Base-by-base conservation (phyloP, 495 filamentous ascomycete species). In the Glonium stellatum region DNA sequence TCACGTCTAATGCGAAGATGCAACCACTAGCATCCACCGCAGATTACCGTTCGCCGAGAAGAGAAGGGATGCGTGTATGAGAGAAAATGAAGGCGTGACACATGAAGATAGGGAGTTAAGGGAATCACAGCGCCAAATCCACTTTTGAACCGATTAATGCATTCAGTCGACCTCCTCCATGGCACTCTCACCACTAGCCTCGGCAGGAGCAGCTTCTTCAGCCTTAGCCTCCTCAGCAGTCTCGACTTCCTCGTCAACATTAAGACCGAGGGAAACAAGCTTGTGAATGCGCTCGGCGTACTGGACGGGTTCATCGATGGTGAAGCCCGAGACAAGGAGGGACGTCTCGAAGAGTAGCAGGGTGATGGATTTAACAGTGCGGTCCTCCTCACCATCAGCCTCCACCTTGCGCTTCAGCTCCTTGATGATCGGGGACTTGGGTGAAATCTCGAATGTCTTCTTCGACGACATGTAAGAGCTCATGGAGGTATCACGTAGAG, bases 391-490 rank as follows among this genome's bases (percentile, higher is more conserved):
- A 62, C 93, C 93, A 73, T 98, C 95, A 48, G 87, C 73, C 82
- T 96, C 95, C 61, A 95, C 89, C 88, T 98, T 98, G 77, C 87
- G 91, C 87, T 91, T 73, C 69, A 98, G 87, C 83, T 96, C 93
- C 84, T 95, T 87, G 84, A 98, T 86, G 80, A 98, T 98, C 63
- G 90, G 71, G 62, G 89, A 95, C 83, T 92, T 90, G 75, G 93
- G 93, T n/a, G 92, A 96, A 78, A 98, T 97, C 81, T 98, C 93
- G 67, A 98, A 97, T 56, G 95, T 98, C 88, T 98, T 98, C 91
- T 98, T 98, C 71, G 92, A 97, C 60, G 90, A 92, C 93, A 98
- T 98, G 87, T 98, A 98, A 61, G 89, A 95, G 79, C 82, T 87
- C 93, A 98, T 98, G 66, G 91, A 96, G 71, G 93, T 97, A 79